Evolutionary conservation across 2,329 filamentous ascomycete genomes (phyloP), one percentile per base, ranked within the genome.

Genomic region (Aplosporella prunicola): DNA sequence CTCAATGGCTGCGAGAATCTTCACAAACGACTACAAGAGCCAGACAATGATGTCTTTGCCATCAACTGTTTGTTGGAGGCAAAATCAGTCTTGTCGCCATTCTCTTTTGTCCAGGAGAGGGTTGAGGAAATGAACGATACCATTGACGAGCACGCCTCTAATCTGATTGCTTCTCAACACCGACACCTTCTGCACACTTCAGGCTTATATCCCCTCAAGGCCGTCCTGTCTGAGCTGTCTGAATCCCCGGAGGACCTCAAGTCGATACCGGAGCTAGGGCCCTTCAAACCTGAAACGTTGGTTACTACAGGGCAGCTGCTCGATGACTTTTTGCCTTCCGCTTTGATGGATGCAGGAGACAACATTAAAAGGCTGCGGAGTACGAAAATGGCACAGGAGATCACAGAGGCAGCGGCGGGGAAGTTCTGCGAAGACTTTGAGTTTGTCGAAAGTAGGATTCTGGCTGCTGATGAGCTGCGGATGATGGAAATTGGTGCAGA

Each of bases 301-400:
- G 62, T 72, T 1, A 63, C 68, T 33, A 78, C 80, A 2, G 84
- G 84, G 49, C 83, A 88, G 50, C 73, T 71, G 26, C 68, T 98
- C 5, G 91, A 98, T 52, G 79, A 86, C 43, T 98, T 96, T 62
- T 67, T 98, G 16, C 88, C 91, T 0, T 93, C 86, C 1, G 91
- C 89, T 3, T 70, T 94, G 20, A 89, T 95, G 69, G 91, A 98
- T 55, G 88, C 88, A 3, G 78, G 84, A 49, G 82, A 91, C 34
- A 84, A 86, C 43, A 60, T 96, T 17, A 80, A 80, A 45, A 68
- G 75, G 27, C 63, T 98, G 2, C 78, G 82, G 44, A 82, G 84
- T 50, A 74, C 82, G 1, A 70, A 69, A 9, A 63, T 93, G 40
- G 80, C 82, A 10, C 75, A 84, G 32, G 69, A 78, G 31, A 74